These are phyloP conservation scores for Cyclotella sp. DNA, from an alignment of 108 stramenopile species.

Conservation along the genomic window DNA sequence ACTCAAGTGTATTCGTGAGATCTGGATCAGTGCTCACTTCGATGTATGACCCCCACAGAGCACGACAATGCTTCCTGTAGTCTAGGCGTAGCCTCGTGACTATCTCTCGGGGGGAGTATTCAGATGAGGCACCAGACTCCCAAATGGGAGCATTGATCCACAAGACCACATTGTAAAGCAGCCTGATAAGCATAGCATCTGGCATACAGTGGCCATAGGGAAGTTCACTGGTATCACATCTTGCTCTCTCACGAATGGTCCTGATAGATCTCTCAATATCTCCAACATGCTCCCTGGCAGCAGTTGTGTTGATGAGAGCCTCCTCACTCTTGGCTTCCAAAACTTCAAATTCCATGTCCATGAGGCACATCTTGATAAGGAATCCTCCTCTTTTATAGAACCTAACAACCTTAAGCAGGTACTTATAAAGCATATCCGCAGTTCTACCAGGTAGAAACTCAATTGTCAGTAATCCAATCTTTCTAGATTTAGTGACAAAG, in stretches of 20 bases:
- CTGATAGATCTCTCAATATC: too few relatives aligned
- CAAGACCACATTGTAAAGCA: conserved; percentile 18
- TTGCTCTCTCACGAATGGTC: conserved; percentile 5
- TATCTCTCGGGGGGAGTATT: too few relatives aligned
- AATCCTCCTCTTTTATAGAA: conserved; percentile 32
- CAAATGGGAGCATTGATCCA: conserved; percentile 37
- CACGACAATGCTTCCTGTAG: conserved; percentile 36
- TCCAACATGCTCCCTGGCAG: conserved; percentile 42
- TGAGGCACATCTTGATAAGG: neutral
- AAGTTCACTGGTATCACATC: conserved; percentile 9
- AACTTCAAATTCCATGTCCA: too few relatives aligned
- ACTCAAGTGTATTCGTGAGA: conserved; percentile 16
- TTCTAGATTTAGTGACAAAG: too few relatives aligned
- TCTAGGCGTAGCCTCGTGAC: conserved; percentile 9
- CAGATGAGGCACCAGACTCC: conserved; percentile 21
- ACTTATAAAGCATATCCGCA: too few relatives aligned
- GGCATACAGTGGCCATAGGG: conserved; percentile 15
- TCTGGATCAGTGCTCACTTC: conserved; percentile 27
- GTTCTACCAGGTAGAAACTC: too few relatives aligned
- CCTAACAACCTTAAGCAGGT: too few relatives aligned
- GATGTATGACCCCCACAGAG: conserved; percentile 30
- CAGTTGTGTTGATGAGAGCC: conserved; percentile 27
- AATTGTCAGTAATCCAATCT: too few relatives aligned
- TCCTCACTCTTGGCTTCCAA: neutral
- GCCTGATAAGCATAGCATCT: conserved; percentile 5